Percentiles rank a stretch among this genome's conserved stretches.
Conservation (phyloP, 345 rosid species). For the Gynandropsis gynandra region DNA sequence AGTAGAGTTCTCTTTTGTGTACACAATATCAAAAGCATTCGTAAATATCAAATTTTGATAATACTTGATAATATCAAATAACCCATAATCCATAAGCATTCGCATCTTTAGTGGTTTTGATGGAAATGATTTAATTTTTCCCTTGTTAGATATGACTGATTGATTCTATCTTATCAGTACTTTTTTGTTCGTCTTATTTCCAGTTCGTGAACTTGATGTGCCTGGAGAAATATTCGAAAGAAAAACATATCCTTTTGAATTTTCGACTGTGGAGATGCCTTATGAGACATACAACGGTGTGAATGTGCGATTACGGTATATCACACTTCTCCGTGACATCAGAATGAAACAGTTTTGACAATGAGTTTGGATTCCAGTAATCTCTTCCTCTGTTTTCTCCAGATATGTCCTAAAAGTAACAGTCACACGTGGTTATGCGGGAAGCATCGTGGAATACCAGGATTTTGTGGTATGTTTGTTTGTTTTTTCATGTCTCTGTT, state of each 20-base stretch:
- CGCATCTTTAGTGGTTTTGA: no score
- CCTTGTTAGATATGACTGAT: neutral
- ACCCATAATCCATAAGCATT: no score
- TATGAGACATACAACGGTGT: constrained; percentile 89
- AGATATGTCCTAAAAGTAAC: constrained; percentile 97
- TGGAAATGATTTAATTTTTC: neutral
- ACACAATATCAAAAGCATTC: no score
- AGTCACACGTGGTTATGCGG: constrained; percentile 78
- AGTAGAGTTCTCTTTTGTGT: constrained; percentile 25
- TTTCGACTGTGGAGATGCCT: constrained; percentile 94
- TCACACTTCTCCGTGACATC: neutral
- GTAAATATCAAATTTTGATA: no score
- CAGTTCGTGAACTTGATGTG: constrained; percentile 95
- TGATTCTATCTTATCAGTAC: constrained; percentile 6
- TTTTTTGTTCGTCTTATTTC: constrained; percentile 19
- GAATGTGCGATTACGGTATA: constrained; percentile 91
- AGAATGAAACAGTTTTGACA: neutral
- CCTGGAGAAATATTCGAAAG: constrained; percentile 93
- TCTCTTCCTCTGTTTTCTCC: constrained; percentile 14
- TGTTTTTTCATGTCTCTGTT: constrained; percentile 2
- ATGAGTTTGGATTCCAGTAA: neutral
- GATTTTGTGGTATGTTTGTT: constrained; percentile 68
- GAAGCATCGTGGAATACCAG: constrained; percentile 87
- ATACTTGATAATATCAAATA: no score
- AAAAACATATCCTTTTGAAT: constrained; percentile 85